These are phyloP conservation scores for Talaromyces marneffei DNA, from an alignment of 2,329 filamentous ascomycete species.

Conservation along the genomic window DNA sequence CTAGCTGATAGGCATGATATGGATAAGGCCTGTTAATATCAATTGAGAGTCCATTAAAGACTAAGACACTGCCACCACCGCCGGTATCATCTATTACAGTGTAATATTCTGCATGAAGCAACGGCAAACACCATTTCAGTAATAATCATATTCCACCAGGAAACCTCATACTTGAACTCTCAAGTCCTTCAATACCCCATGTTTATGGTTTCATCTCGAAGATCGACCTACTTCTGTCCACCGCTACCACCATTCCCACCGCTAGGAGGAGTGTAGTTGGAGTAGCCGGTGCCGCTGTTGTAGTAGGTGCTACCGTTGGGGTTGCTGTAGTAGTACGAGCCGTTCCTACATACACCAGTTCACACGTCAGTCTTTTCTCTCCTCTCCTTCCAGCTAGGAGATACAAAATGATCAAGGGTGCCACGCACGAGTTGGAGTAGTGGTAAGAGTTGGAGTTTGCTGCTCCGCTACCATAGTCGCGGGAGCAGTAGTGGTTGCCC, in stretches of 20 bases:
- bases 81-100: not conserved
- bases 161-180: not conserved
- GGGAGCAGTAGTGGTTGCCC: constrained; percentile 64
- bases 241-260: constrained; percentile 26
- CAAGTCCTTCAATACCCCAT: not conserved
- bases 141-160: not conserved
- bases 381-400: too few species aligned
- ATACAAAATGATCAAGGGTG: not conserved
- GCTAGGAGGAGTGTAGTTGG: constrained; percentile 56
- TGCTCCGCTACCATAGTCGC: constrained; percentile 51
- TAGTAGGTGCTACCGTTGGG: constrained; percentile 63
- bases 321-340: constrained; percentile 70
- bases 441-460: constrained; percentile 37
- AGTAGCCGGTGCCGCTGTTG: constrained; percentile 54
- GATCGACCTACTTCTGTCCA: not conserved
- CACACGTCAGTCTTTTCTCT: not conserved
- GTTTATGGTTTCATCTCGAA: too few species aligned
- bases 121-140: too few species aligned
- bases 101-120: not conserved
- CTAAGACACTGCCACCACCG: not conserved
- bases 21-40: too few species aligned
- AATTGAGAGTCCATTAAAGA: not conserved
- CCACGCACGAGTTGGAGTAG: constrained; percentile 57
- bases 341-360: constrained; percentile 40
- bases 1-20: not conserved